These are phyloP conservation scores for Boletus tomentosulus DNA, from an alignment of 768 basidiomycete genomes.

Conservation along the genomic window DNA sequence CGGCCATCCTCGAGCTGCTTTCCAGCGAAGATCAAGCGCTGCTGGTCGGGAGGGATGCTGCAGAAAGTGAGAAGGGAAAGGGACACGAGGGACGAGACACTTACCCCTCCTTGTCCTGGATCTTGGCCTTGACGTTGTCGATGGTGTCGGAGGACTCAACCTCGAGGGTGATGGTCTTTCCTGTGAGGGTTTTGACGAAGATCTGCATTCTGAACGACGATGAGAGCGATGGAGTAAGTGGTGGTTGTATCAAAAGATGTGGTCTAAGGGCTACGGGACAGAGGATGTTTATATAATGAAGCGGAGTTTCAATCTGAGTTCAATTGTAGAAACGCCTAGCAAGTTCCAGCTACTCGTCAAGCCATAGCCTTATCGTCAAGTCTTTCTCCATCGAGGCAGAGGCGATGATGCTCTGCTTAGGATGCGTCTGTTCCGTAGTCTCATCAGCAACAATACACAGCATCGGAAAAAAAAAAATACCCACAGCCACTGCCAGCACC, in stretches of 20 bases:
- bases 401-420: constrained; percentile 68
- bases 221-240: neutral
- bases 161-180: constrained; percentile 66
- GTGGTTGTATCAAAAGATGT: constrained; percentile 2
- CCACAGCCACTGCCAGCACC: constrained; percentile 75
- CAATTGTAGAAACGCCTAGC: constrained; percentile 1
- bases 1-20: constrained; percentile 95
- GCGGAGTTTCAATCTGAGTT: constrained; percentile 14
- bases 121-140: constrained; percentile 35
- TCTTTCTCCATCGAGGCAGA: constrained; percentile 92
- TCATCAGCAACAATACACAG: neutral
- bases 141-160: constrained; percentile 27
- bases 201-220: constrained; percentile 43
- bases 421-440: constrained; percentile 59
- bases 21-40: constrained; percentile 94
- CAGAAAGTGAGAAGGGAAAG: neutral
- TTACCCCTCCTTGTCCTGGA: constrained; percentile 71
- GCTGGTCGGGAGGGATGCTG: constrained; percentile 84
- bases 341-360: constrained; percentile 36
- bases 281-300: constrained; percentile 12
- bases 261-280: neutral
- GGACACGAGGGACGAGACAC: neutral
- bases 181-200: constrained; percentile 84
- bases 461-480: constrained; percentile 18
- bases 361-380: constrained; percentile 79